Evolutionary conservation across 345 rosid genomes (phyloP), one percentile per base, ranked within the genome.

Genomic region (Salix suchowensis): DNA sequence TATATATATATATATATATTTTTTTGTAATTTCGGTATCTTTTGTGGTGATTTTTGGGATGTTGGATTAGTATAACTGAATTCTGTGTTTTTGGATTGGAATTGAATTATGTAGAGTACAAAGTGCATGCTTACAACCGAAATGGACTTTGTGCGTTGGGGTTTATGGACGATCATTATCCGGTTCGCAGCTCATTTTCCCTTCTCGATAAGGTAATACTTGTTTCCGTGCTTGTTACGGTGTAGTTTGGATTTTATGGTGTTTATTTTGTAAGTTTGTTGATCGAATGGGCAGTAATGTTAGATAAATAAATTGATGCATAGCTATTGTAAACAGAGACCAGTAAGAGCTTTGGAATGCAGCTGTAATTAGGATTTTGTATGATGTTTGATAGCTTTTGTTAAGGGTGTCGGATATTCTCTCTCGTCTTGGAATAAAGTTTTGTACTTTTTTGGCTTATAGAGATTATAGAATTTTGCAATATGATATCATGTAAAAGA

Each of bases 151-250:
- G 96, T 74, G 91, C 87, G 1, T 42, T 92, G 78, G 98, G 96
- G 4, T 96, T 96, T 82, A 96, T 96, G 99, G 98, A 96, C 78
- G 97, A 89, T 88, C 97, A 91, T 71, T 92, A 93, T 78, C 97
- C 99, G 1, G 94, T 96, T 61, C 91, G 97, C 34, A 96, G 99
- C 76, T 88, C 98, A 21, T 96, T 96, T 73, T 92, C 95, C 44
- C 87, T 96, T 85, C 94, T 93, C 79, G 91, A 86, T 82, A 91
- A 93, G 96, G 99, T 95, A 73, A 28, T 72, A 28, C 65, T 24
- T 34, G 34, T n/a, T n/a, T 58, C 24, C 12, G 64, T 9, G 64
- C 5, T 46, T 13, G 52, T 46, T 46, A 46, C 52, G 52, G 52
- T 76, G 42, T 73, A 6, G 32, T 48, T 42, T 34, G 11, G 40